Conservation (phyloP, 2,329 filamentous ascomycete genomes). For the Fusarium bactridioides region DNA sequence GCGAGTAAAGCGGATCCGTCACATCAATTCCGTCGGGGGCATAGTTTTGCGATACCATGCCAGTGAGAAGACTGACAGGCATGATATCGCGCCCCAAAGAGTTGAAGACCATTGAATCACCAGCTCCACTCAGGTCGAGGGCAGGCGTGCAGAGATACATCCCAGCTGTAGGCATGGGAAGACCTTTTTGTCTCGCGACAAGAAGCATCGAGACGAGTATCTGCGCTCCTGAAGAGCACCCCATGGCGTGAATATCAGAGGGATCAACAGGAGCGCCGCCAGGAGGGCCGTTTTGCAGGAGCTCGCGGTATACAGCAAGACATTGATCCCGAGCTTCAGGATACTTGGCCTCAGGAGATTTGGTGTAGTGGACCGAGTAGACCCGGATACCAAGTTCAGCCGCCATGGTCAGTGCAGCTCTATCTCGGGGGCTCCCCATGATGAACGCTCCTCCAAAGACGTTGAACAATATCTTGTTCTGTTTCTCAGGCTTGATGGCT, state of each 20-base stretch:
- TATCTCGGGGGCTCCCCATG: neutral
- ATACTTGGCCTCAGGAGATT: neutral
- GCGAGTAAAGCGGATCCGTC: neutral
- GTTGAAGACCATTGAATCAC: neutral
- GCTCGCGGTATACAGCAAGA: neutral
- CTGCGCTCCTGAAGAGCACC: neutral
- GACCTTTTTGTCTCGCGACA: neutral
- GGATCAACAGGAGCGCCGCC: accelerated
- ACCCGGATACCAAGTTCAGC: neutral
- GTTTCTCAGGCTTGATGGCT: neutral
- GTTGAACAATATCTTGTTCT: neutral
- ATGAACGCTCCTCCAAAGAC: neutral
- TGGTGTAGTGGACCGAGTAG: neutral
- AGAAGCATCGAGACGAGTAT: neutral
- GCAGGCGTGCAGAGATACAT: neutral
- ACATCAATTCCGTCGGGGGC: neutral
- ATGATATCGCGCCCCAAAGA: neutral
- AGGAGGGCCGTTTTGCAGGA: neutral
- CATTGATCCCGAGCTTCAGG: neutral
- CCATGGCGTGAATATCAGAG: accelerated
- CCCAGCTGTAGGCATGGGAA: neutral
- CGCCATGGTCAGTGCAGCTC: neutral
- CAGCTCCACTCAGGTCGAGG: neutral
- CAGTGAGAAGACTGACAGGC: neutral
- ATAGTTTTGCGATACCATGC: neutral